Percentiles rank a stretch among this genome's conserved stretches.
Conservation (phyloP, 306 rosid species). For the Cucumis cinereus region DNA sequence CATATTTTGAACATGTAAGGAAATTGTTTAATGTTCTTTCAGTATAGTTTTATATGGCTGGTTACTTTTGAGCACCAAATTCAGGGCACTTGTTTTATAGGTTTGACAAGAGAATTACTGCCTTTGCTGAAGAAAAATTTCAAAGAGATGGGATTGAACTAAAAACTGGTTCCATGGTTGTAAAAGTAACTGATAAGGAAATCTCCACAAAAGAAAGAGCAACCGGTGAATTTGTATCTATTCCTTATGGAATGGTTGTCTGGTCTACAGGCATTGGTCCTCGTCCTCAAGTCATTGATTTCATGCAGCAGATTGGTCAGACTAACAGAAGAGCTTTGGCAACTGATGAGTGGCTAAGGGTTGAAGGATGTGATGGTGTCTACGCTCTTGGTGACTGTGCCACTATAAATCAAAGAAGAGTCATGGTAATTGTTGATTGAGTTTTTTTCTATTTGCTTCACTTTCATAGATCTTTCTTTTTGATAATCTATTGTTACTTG, state of each 20-base stretch:
- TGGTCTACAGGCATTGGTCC: conserved; percentile 81
- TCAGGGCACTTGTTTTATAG: conserved; percentile 20
- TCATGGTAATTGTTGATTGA: conserved; percentile 40
- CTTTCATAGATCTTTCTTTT: neutral
- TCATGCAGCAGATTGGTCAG: conserved; percentile 83
- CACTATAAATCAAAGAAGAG: conserved; percentile 52
- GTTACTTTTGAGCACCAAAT: neutral
- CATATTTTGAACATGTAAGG: conserved; percentile 68
- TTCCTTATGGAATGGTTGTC: conserved; percentile 64
- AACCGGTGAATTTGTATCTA: conserved; percentile 35
- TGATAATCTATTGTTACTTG: neutral
- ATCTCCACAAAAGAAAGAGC: conserved; percentile 46
- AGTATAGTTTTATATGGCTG: neutral
- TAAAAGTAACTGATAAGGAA: conserved; percentile 45
- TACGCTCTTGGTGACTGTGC: conserved; percentile 75
- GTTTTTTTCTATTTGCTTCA: neutral
- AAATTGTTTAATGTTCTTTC: neutral
- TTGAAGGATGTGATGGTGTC: conserved; percentile 42
- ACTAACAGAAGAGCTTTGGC: conserved; percentile 38
- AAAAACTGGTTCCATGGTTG: conserved; percentile 69
- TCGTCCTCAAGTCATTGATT: conserved; percentile 49
- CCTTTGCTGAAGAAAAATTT: conserved; percentile 67
- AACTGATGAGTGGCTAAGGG: conserved; percentile 74
- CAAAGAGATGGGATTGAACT: conserved; percentile 56
- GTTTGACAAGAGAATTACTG: conserved; percentile 68